Percentiles rank a stretch among this genome's conserved stretches.
Evolutionary conservation across 2,329 filamentous ascomycete species (phyloP).

Genomic region (Diplodia scrobiculata): DNA sequence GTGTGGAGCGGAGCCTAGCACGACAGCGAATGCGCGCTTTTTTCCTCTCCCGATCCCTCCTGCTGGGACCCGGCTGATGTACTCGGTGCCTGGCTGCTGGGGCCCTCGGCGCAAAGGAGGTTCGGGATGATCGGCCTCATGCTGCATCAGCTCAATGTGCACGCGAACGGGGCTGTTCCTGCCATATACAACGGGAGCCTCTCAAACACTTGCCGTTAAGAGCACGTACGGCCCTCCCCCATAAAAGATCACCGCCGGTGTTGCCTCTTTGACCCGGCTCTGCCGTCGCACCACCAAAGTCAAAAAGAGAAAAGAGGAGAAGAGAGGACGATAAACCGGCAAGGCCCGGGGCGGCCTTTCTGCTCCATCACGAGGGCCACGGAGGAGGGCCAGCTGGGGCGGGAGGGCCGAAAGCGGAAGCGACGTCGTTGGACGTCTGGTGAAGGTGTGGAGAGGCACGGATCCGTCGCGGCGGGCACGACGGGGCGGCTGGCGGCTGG

Average conservation of each 20-base stretch:
- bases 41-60: background rate
- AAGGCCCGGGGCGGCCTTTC: background rate
- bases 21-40: background rate
- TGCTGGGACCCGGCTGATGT: background rate
- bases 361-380: background rate
- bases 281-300: slow-evolving; percentile 23
- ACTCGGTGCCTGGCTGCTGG: background rate
- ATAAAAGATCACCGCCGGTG: slow-evolving; percentile 15
- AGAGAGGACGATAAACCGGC: background rate
- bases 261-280: background rate
- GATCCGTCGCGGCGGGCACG: background rate
- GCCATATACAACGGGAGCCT: background rate
- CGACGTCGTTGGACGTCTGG: background rate
- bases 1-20: background rate
- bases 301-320: background rate
- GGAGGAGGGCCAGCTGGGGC: background rate
- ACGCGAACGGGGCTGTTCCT: background rate
- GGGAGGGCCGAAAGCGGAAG: background rate
- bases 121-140: background rate
- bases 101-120: background rate
- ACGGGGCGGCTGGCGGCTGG: no score
- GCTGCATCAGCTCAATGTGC: background rate
- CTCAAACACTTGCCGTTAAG: background rate
- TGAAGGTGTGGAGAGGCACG: slow-evolving; percentile 3
- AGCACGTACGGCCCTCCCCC: background rate